Evolutionary conservation across 2,329 filamentous ascomycete species (phyloP), one percentile per base, ranked within the genome.

Genomic region (Colletotrichum sp.): DNA sequence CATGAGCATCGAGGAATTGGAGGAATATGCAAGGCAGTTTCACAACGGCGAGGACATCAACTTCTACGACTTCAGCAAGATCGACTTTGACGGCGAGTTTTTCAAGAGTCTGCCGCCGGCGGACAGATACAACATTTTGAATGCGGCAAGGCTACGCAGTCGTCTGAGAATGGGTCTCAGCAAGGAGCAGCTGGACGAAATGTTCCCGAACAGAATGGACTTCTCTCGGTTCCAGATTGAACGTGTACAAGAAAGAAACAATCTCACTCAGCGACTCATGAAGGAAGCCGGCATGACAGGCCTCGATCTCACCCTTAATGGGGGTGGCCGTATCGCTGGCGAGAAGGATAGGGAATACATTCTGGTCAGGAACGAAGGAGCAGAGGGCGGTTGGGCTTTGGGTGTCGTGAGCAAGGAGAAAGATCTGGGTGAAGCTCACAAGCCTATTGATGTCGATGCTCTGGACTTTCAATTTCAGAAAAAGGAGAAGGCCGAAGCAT

Each of bases 211-310:
- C 82, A 92, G 97, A 30, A 98, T 99, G 96, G 97, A 94, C 1
- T 99, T 99, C 81, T 98, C 96, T 2, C 94, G 90, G 76, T 99
- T 99, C 81, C 97, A 99, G 84, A 98, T 99, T 73, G 97, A 98
- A 82, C 90, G 97, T 73, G 97, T 98, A 13, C 92, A 90, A 78
- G 96, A 99, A 85, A 90, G 97, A 65, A 99, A 99, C 80, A 94
- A 98, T 77, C 89, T 99, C 34, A 99, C 97, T 0, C 97, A 99
- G 82, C 90, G 96, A 52, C 87, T 99, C 72, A 99, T 99, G 97
- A 92, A 95, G 79, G 91, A 99, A 79, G 96, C 96, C 79, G 96
- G 96, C 43, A 97, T 98, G 95, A 93, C 93, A 24, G 93, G 91
- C 21, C 91, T 93, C 18, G 94, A 96, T 80, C 86, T 93, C 52